A percentile compares a stretch with the other conserved stretches of the same genome.
phyloP scores from a whole-genome alignment of 2,329 filamentous ascomycete species.

The Sarocladium brachiariae region DNA sequence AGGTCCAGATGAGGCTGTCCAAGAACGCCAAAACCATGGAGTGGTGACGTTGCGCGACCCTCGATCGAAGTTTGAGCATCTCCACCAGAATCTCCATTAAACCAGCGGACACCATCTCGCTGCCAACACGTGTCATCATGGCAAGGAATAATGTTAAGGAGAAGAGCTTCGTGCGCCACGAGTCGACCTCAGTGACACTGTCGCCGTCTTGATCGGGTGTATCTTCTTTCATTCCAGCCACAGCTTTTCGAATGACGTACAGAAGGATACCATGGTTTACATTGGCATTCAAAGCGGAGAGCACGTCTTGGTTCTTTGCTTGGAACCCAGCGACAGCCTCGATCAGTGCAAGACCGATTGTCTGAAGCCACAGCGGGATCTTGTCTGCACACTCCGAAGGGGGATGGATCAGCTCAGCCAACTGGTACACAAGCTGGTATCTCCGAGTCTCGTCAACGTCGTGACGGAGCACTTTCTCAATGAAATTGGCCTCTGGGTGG shows the following conservation, averaged over 20 bases:
- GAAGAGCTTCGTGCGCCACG: conserved; percentile 88
- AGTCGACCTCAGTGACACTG: conserved; percentile 62
- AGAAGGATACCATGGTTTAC: conserved; percentile 94
- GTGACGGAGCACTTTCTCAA: conserved; percentile 77
- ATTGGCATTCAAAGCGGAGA: conserved; percentile 86
- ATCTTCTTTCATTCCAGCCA: conserved; percentile 67
- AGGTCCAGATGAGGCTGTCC: conserved; percentile 78
- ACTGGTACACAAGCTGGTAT: conserved; percentile 84
- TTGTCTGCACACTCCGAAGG: conserved; percentile 60
- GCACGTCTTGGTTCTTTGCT: conserved; percentile 70
- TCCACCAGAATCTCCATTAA: conserved; percentile 87
- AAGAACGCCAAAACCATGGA: conserved; percentile 80
- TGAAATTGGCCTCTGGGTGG: conserved; percentile 72
- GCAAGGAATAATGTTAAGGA: conserved; percentile 79
- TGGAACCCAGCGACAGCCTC: conserved; percentile 81
- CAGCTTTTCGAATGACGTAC: conserved; percentile 85
- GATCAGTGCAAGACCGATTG: conserved; percentile 71
- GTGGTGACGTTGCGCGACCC: conserved; percentile 75
- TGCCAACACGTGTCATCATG: conserved; percentile 65
- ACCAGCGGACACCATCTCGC: conserved; percentile 81
- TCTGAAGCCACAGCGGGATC: conserved; percentile 72
- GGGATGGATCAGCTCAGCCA: conserved; percentile 86
- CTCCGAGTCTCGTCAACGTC: conserved; percentile 85
- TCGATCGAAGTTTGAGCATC: conserved; percentile 74
- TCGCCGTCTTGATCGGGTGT: conserved; percentile 46